Evolutionary conservation across 2,329 filamentous ascomycete species (phyloP).

Genomic region (Elsinoe necatrix): DNA sequence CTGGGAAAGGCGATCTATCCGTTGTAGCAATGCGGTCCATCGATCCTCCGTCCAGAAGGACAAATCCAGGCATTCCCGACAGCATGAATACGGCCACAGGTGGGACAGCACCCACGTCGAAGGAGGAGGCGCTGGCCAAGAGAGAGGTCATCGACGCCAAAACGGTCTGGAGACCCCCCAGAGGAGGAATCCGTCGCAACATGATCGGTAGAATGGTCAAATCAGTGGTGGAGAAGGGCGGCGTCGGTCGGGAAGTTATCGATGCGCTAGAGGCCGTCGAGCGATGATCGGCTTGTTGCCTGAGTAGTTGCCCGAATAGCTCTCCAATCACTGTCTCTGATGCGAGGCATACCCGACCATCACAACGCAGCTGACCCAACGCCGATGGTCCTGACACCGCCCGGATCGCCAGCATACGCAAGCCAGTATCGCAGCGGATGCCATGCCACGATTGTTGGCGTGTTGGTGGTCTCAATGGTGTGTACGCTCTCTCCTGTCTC

Average conservation of each 20-base stretch:
- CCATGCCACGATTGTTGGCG: constrained; percentile 63
- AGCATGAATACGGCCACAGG: constrained; percentile 39
- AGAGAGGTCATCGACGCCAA: constrained; percentile 42
- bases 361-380: constrained; percentile 17
- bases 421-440: constrained; percentile 66
- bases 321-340: too few species aligned
- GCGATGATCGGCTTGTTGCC: constrained; percentile 21
- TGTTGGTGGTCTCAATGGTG: constrained; percentile 58
- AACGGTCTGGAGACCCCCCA: constrained; percentile 74
- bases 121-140: constrained; percentile 34
- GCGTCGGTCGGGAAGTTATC: constrained; percentile 79
- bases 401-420: constrained; percentile 61
- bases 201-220: constrained; percentile 67
- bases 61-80: constrained; percentile 41
- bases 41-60: constrained; percentile 42
- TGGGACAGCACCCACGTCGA: constrained; percentile 31
- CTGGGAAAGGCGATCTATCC: constrained; percentile 15
- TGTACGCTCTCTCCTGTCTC: constrained; percentile 67
- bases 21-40: constrained; percentile 41
- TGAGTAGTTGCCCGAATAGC: too few species aligned
- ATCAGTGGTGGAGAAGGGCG: constrained; percentile 65
- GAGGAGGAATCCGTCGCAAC: constrained; percentile 71
- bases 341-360: not conserved
- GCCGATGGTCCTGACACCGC: constrained; percentile 60
- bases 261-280: constrained; percentile 71